These are phyloP conservation scores for Dillenia turbinata DNA, from an alignment of 164 flowering plant species.

Conservation along the genomic window DNA sequence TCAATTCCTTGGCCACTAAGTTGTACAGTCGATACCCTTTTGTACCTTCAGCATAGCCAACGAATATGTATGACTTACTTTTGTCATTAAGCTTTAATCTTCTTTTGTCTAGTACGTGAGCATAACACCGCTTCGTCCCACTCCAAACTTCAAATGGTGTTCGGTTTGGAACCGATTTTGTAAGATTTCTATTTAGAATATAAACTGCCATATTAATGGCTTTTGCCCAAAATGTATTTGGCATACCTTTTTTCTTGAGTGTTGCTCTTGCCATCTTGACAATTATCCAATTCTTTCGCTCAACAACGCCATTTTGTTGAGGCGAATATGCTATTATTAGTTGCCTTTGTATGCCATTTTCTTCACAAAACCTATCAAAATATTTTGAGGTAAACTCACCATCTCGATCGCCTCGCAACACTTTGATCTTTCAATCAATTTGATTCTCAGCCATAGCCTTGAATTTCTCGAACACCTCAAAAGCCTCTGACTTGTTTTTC, in stretches of 20 bases:
- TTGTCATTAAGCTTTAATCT: constrained; percentile 5
- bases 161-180: not conserved
- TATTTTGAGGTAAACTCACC: not conserved
- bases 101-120: not conserved
- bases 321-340: not conserved
- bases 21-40: not conserved
- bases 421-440: not conserved
- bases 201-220: not conserved
- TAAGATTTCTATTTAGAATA: not conserved
- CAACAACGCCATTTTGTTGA: constrained; percentile 6
- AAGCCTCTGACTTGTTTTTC: not conserved
- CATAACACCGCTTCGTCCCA: not conserved
- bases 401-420: not conserved
- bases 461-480: not conserved
- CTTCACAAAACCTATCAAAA: constrained; percentile 3
- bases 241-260: constrained; percentile 1
- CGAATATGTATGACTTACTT: not conserved
- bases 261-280: constrained; percentile 6
- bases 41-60: constrained; percentile 1
- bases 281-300: constrained; percentile 10
- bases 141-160: constrained; percentile 9
- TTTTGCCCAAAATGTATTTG: constrained; percentile 8
- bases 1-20: not conserved
- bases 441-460: not conserved
- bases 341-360: not conserved